Evolutionary conservation across 192 early-diverging fungal genomes (phyloP).

Genomic region (Entomortierella chlamydospora): DNA sequence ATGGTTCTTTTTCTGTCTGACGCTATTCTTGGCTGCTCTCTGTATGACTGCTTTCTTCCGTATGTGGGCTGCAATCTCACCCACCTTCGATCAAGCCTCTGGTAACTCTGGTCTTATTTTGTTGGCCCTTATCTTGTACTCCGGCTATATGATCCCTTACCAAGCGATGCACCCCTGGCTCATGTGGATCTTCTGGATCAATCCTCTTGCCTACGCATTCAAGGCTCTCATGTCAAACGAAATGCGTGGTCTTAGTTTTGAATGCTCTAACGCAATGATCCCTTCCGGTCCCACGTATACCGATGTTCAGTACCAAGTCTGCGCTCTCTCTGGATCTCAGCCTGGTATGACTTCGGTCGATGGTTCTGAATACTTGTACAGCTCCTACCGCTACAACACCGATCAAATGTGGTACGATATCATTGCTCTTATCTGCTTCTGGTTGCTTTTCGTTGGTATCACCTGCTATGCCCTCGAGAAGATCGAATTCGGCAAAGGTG

Average conservation of each 20-base stretch:
- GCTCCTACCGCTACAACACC: slow-evolving; percentile 67
- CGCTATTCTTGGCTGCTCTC: slow-evolving; percentile 65
- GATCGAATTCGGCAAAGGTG: slow-evolving; percentile 69
- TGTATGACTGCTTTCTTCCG: slow-evolving; percentile 72
- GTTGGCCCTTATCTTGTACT: slow-evolving; percentile 65
- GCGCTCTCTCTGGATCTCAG: slow-evolving; percentile 71
- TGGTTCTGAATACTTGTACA: slow-evolving; percentile 71
- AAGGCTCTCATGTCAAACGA: slow-evolving; percentile 73
- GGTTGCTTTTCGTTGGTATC: slow-evolving; percentile 54
- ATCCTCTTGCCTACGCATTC: slow-evolving; percentile 70
- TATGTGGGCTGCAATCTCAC: slow-evolving; percentile 63
- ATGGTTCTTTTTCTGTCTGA: slow-evolving; percentile 70
- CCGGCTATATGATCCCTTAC: slow-evolving; percentile 73
- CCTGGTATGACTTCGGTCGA: slow-evolving; percentile 67
- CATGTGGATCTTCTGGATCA: slow-evolving; percentile 73
- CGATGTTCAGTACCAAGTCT: slow-evolving; percentile 59
- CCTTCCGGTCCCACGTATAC: slow-evolving; percentile 50
- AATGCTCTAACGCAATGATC: slow-evolving; percentile 50
- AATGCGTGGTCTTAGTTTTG: slow-evolving; percentile 64
- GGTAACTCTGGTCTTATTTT: slow-evolving; percentile 65
- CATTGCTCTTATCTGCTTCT: slow-evolving; percentile 64
- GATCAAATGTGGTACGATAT: slow-evolving; percentile 72
- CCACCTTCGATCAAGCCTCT: slow-evolving; percentile 65
- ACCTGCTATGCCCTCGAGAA: slow-evolving; percentile 69
- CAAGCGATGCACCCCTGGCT: slow-evolving; percentile 73